Evolutionary conservation across 768 basidiomycete species (phyloP), one percentile per base, ranked within the genome.

Genomic region (Leccinum pellstonianum): DNA sequence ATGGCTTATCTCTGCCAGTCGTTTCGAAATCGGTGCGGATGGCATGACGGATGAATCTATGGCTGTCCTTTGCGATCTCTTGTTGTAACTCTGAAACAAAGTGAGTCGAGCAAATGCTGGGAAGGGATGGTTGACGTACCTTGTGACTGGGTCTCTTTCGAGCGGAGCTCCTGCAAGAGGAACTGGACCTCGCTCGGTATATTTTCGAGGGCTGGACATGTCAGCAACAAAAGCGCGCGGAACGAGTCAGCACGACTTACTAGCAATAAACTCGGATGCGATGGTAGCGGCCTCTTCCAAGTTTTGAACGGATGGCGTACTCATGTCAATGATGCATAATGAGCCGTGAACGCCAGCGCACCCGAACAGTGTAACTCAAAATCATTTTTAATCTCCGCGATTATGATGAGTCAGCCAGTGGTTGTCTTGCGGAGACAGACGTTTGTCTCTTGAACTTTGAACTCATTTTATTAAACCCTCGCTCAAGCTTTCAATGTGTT

Each of bases 231-330:
- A 31, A 17, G n/a, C 10, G 49, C 27, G 38, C 5, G n/a, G 3
- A 35, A 43, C 3, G 10, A 37, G 2, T 7, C 5, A 15, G n/a
- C 11, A 43, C 3, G 4, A 69, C 82, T 68, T 49, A 81, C 81
- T 81, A 9, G 75, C 73, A 14, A 82, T 77, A 63, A 77, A 82
- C 61, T 82, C 81, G 21, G 80, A 75, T 23, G 82, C 79, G 47
- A 83, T 76, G 15, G 72, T 64, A 5, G 81, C 80, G 14, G 82
- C 81, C 54, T 82, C 81, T 66, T 82, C 81, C 61, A 81, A 70
- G 58, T 74, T 77, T 38, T 73, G 73, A 31, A 73, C 67, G 0
- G 74, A 73, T 2, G 73, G 72, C 0, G 70, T 69, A 46, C 64
- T 73, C 74, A 75, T 66, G 27, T 29, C 27, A 29, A 29, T 29